Evolutionary conservation across 345 rosid species (phyloP), one percentile per base, ranked within the genome.

Genomic region (Euphorbia tirucalli): DNA sequence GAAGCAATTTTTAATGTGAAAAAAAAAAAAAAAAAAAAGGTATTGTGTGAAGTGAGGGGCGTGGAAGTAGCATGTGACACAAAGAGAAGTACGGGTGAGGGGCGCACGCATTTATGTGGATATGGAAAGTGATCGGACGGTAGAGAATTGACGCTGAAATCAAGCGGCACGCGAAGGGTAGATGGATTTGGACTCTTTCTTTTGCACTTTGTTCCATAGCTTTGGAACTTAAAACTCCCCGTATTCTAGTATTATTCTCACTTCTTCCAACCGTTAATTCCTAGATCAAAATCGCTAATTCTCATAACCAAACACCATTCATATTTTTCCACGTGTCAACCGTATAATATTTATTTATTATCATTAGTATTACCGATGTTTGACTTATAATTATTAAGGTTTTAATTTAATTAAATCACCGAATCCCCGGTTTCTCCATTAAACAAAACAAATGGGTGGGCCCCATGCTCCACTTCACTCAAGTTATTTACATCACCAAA

Each of bases 181-280:
- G 8, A 11, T 11, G 11, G 0, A 21, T 52, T 14, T 21, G 28
- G 70, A 59, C 50, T 6, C 46, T 50, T 43, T 10, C 35, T 21
- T 32, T 4, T 41, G 82, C 87, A 74, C 90, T 65, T 50, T 43
- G 55, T 85, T 79, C 85, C 22, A 80, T 61, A 71, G 71, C 84
- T 81, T 85, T 76, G 90, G 84, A 78, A 83, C 77, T 80, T 76
- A n/a, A 72, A 75, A 54, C 82, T 66, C 84, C 76, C 83, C 83
- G n/a, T n/a, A n/a, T n/a, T n/a, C n/a, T n/a, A n/a, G 77, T 75
- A 73, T 73, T 79, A 78, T 77, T 74, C 61, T 68, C 66, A 30
- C 63, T 31, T 62, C 19, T 7, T 52, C 57, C 57, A 5, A 41
- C 62, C 19, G 72, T 43, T 66, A 8, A 66, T 49, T 62, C 59